A percentile compares a stretch with the other conserved stretches of the same genome.
These are phyloP conservation scores for Ceratobasidium sp. DNA, from an alignment of 1,284 basidiomycete species.

Conservation along the genomic window DNA sequence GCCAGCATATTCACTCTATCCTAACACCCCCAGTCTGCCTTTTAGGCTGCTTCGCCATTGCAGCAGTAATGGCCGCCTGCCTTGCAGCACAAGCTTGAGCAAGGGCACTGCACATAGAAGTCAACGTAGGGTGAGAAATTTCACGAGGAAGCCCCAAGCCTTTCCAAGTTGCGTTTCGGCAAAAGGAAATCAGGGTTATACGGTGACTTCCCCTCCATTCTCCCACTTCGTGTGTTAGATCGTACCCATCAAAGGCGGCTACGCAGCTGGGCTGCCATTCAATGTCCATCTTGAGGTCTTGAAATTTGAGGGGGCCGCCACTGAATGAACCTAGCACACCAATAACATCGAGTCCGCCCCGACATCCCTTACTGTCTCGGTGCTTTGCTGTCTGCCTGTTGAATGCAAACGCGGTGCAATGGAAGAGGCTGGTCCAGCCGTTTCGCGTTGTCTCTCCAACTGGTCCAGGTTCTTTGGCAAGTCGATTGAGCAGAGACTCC, in stretches of 20 bases:
- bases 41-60: no score
- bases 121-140: no score
- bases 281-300: constrained; percentile 1
- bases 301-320: not conserved
- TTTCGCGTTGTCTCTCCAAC: not conserved
- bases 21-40: no score
- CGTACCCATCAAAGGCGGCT: constrained; percentile 27
- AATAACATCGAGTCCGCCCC: constrained; percentile 29
- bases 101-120: no score
- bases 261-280: constrained; percentile 18
- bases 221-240: constrained; percentile 13
- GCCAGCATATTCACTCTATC: no score
- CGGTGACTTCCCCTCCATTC: constrained; percentile 1
- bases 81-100: no score
- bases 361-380: not conserved
- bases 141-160: not conserved
- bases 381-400: constrained; percentile 1
- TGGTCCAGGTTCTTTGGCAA: not conserved
- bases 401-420: not conserved
- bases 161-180: not conserved
- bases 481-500: not conserved
- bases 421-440: constrained; percentile 25
- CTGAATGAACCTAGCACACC: not conserved
- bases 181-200: constrained; percentile 15
- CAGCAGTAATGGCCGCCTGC: no score